Evolutionary conservation across 202 grass and related monocot species (phyloP).

Genomic region (Brachypodium distachyon): DNA sequence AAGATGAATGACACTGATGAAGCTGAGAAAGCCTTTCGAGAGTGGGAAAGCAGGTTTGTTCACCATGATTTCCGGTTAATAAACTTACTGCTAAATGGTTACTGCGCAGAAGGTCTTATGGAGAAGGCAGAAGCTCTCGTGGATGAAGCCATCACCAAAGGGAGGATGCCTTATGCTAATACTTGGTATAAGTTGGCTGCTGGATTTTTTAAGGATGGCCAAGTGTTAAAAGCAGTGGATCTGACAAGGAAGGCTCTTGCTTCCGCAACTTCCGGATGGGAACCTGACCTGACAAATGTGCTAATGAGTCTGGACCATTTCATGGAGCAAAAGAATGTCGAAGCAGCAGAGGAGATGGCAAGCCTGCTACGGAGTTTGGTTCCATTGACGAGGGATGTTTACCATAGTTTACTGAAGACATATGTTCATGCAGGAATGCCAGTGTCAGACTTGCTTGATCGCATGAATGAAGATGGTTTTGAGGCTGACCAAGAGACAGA

Average conservation of each 20-base stretch:
- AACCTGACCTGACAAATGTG: slow-evolving; percentile 33
- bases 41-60: slow-evolving; percentile 42
- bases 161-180: slow-evolving; percentile 40
- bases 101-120: slow-evolving; percentile 46
- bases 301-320: slow-evolving; percentile 36
- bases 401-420: slow-evolving; percentile 39
- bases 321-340: slow-evolving; percentile 45
- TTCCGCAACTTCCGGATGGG: slow-evolving; percentile 11
- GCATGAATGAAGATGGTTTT: slow-evolving; percentile 47
- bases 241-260: slow-evolving; percentile 57
- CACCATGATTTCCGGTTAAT: slow-evolving; percentile 37
- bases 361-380: slow-evolving; percentile 22
- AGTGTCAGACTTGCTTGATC: slow-evolving; percentile 33
- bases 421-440: slow-evolving; percentile 28
- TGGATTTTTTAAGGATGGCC: slow-evolving; percentile 42
- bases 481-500: slow-evolving; percentile 41
- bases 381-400: slow-evolving; percentile 44
- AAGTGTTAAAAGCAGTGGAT: slow-evolving; percentile 48
- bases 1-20: slow-evolving; percentile 48
- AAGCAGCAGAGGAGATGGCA: slow-evolving; percentile 46
- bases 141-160: slow-evolving; percentile 48
- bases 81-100: slow-evolving; percentile 50
- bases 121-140: slow-evolving; percentile 62
- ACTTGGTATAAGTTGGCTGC: slow-evolving; percentile 67
- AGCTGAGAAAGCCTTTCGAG: slow-evolving; percentile 51